Evolutionary conservation across 306 rosid genomes (phyloP), one percentile per base, ranked within the genome.

Genomic region (Rubus parviflorus): DNA sequence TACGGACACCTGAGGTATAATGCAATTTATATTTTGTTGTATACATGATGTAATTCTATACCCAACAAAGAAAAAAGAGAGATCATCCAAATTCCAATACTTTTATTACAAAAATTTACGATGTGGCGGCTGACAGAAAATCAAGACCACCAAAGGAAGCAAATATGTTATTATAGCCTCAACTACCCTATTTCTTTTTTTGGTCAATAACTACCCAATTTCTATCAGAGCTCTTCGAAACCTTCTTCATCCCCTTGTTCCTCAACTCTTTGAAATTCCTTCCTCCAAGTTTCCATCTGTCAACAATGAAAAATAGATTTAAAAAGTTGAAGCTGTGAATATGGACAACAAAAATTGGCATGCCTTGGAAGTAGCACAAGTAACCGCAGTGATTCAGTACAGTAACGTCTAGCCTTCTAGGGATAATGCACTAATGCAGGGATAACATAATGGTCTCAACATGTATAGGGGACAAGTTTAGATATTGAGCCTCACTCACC

Each of bases 161-260:
- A 61, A 54, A 62, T 17, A 16, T 60, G 20, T 46, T 22, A 30
- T 58, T 8, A 12, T 11, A 42, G 49, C 76, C 40, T 7, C 64
- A 56, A 20, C 46, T n/a, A 54, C 41, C 52, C 42, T 23, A 7
- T 25, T 58, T 22, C 65, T 43, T 30, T 30, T 30, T 30, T 1
- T 30, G 35, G 35, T 30, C 35, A 30, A 30, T 30, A 56, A 20
- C 46, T n/a, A 54, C 41, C 52, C 42, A 37, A 7, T 25, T 58
- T 22, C 65, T 43, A 45, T 76, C 73, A 88, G 43, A 89, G 81
- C 86, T 91, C 94, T 75, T 91, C 91, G 77, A 91, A 91, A 10
- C 91, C 92, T 16, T 91, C 97, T 84, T 89, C 92, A 56, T 91
- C 92, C 63, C 89, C 92, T 64, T 88, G 88, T 43, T 84, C 87